Base-by-base conservation (phyloP, 225 moss, liverwort and hornwort genomes). In the Sphagnum contortum region DNA sequence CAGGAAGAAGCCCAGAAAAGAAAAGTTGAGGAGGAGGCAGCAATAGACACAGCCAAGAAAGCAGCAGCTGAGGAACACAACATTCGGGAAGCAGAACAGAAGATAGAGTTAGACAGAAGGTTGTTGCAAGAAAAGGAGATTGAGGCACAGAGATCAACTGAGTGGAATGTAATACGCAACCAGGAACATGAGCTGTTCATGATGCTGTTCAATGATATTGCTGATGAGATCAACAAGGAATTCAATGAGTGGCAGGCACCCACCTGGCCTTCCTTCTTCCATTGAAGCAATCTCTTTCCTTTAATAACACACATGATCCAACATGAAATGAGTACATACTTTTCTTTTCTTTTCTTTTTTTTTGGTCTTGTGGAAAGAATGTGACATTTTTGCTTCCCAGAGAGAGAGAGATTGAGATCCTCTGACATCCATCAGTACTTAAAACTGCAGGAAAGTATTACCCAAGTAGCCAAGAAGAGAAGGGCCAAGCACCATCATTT, bases 141-240 rank as follows among this genome's bases (percentile, higher is more conserved):
- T 45, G 69, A 11, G 0, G 57, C 71, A 0, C 78, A 79, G 13
- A 65, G 0, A 0, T 55, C 3, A 0, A 63, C 2, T 0, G 60
- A 72, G 5, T 76, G 59, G 49, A 5, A 70, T 13, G 45, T 76
- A 13, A 81, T 79, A 55, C 81, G 49, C 48, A 59, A 55, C 14
- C 68, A 65, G 9, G 81, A 85, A 1, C 85, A 85, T 51, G 85
- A 81, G 69, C 62, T 48, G 45, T 81, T 73, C 45, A 49, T 74
- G 65, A 85, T 85, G 85, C 67, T 69, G 52, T 81, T 63, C 5
- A 81, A 81, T 2, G 81, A 81, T 8, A 69, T 58, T 9, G 72
- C 60, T 0, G 3, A 85, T 3, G 69, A 76, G 0, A 76, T 81
- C 11, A 85, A 81, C 4, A 53, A 65, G 48, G 70, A 81, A 60